Evolutionary conservation across 768 basidiomycete genomes (phyloP), one percentile per base, ranked within the genome.

Genomic region (Exidia glandulosa): DNA sequence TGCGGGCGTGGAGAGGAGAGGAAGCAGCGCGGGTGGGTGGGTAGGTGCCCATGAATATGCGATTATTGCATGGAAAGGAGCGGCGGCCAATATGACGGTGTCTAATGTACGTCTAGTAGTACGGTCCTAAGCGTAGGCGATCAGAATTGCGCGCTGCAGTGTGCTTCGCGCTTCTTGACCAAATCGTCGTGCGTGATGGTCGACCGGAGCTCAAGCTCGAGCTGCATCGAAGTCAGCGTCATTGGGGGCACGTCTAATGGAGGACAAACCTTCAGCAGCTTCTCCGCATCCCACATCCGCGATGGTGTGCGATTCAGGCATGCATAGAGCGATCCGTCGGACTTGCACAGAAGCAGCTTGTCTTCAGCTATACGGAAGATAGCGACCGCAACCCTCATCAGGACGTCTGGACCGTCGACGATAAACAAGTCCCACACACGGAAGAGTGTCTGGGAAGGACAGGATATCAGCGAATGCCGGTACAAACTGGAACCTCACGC

Each of bases 341-440:
- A 91, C 64, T 90, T 84, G 69, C 90, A 92, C 0, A 79, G 79
- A 27, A 95, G 74, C 0, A 99, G 81, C 64, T 96, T 94, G 45
- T 78, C 77, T 69, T 95, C 91, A 70, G 90, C 90, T 60, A 77
- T 80, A 60, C 87, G 86, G 56, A 99, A 77, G 45, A 98, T 91
- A 23, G 84, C 87, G 45, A 98, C 77, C 0, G 94, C 92, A 52
- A 94, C 72, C n/a, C 94, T 85, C 73, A 94, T 94, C 19, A 95
- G 78, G 4, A 93, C 88, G 64, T 94, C 92, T 29, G 93, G 77
- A 1, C 95, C 95, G 67, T 96, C 93, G 2, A 94, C 85, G 60
- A 97, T 83, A 72, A 97, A 90, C 23, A 96, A 79, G 66, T 99
- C 95, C 94, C 96, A 98, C 5, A 97, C 86, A 56, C 95, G 79